Evolutionary conservation across 2,329 filamentous ascomycete genomes (phyloP).

Genomic region (Microthyrium microscopicum): DNA sequence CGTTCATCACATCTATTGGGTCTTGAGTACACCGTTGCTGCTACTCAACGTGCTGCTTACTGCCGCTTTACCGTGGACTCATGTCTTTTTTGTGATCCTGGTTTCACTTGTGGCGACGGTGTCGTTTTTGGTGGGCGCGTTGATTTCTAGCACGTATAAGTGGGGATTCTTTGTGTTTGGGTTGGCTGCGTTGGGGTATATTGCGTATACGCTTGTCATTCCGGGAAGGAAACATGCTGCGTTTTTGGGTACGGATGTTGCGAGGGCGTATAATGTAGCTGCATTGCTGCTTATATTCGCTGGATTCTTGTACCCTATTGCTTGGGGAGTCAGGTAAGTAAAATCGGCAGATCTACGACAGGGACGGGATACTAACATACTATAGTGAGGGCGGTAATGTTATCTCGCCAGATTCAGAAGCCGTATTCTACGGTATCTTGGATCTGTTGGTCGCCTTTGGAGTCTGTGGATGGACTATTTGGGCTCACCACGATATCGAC

Average conservation of each 20-base stretch:
- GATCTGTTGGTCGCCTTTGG: slow-evolving; percentile 50
- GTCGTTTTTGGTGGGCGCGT: slow-evolving; percentile 48
- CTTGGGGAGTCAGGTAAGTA: slow-evolving; percentile 46
- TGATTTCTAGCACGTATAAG: slow-evolving; percentile 46
- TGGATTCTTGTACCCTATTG: slow-evolving; percentile 49
- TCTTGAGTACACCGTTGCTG: slow-evolving; percentile 47
- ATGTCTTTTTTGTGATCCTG: slow-evolving; percentile 44
- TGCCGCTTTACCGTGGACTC: slow-evolving; percentile 46
- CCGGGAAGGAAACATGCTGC: slow-evolving; percentile 40
- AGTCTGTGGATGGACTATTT: too few relatives aligned
- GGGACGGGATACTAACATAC: too few relatives aligned
- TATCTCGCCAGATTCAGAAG: slow-evolving; percentile 49
- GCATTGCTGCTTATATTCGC: slow-evolving; percentile 42
- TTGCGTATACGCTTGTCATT: slow-evolving; percentile 41
- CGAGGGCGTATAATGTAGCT: slow-evolving; percentile 35
- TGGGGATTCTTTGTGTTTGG: slow-evolving; percentile 49
- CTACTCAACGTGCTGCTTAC: slow-evolving; percentile 47
- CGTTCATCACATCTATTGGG: slow-evolving; percentile 49
- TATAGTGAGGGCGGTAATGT: slow-evolving; percentile 48
- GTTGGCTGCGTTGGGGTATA: slow-evolving; percentile 35
- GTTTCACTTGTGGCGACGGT: slow-evolving; percentile 51
- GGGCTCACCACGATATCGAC: slow-evolving; percentile 47
- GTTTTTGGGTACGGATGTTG: slow-evolving; percentile 35
- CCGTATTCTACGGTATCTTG: slow-evolving; percentile 51
- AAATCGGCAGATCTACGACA: too few relatives aligned